These are phyloP conservation scores for Picea glauca DNA, from an alignment of 75 land plant genomes.

Conservation along the genomic window DNA sequence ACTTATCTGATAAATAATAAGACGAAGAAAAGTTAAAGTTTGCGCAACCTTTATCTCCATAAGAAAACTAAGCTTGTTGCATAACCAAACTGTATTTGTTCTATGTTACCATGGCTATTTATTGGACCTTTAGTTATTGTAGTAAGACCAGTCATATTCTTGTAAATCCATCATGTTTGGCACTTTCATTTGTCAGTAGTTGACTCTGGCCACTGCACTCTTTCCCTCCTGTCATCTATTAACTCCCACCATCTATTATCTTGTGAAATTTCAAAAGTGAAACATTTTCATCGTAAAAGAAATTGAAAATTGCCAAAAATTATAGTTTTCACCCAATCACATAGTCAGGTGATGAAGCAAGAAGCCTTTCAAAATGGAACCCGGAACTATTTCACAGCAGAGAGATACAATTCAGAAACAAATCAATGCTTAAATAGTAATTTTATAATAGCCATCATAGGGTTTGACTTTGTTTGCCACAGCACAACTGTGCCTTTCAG, in stretches of 20 bases:
- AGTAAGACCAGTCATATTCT: background rate
- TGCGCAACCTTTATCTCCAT: background rate
- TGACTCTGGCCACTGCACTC: background rate
- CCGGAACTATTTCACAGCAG: background rate
- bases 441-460: too few relatives aligned
- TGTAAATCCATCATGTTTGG: background rate
- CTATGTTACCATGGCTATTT: background rate
- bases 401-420: background rate
- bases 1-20: background rate
- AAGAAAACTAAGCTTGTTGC: background rate
- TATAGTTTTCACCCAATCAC: too few relatives aligned
- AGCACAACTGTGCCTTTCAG: background rate
- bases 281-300: background rate
- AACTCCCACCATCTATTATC: background rate
- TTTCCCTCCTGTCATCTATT: background rate
- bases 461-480: background rate
- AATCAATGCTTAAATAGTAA: too few relatives aligned
- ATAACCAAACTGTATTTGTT: background rate
- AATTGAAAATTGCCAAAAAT: background rate
- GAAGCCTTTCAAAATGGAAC: background rate
- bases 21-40: background rate
- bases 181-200: background rate
- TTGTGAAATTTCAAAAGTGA: background rate
- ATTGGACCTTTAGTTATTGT: background rate
- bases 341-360: background rate